Evolutionary conservation across 768 basidiomycete species (phyloP).

Genomic region (Hygrophorus pudorinus): DNA sequence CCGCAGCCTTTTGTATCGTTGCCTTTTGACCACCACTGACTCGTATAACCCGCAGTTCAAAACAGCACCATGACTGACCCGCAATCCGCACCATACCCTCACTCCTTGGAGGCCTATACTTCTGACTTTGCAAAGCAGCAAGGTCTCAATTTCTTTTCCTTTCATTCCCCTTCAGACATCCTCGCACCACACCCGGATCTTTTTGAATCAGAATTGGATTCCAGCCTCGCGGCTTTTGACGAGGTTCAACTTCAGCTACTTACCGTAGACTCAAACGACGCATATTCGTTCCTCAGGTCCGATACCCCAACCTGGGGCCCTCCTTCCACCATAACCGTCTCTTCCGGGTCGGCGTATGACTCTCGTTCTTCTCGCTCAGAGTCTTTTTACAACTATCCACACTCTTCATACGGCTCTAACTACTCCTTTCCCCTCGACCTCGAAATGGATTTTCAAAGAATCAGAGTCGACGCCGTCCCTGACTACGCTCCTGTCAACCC

Average conservation of each 20-base stretch:
- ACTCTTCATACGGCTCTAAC: constrained; percentile 39
- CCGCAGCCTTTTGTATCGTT: background rate
- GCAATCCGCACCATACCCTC: constrained; percentile 8
- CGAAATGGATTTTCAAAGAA: constrained; percentile 63
- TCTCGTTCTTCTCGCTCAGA: constrained; percentile 59
- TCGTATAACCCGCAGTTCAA: constrained; percentile 5
- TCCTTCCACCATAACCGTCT: constrained; percentile 70
- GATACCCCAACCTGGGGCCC: constrained; percentile 60
- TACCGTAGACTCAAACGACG: constrained; percentile 54
- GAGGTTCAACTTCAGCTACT: constrained; percentile 51
- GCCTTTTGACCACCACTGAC: constrained; percentile 16
- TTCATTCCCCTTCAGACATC: constrained; percentile 59
- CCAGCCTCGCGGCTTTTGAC: constrained; percentile 56
- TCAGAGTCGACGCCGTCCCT: constrained; percentile 43
- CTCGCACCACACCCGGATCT: constrained; percentile 71
- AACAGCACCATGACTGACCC: constrained; percentile 20
- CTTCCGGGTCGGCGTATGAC: constrained; percentile 69
- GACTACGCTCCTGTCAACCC: constrained; percentile 35
- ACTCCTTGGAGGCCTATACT: constrained; percentile 23
- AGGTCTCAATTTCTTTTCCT: constrained; percentile 58
- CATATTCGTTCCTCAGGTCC: constrained; percentile 54
- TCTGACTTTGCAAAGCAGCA: constrained; percentile 27
- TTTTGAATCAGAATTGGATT: constrained; percentile 78
- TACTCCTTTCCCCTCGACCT: constrained; percentile 56
- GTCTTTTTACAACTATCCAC: constrained; percentile 57